Evolutionary conservation across 2,329 filamentous ascomycete genomes (phyloP), one percentile per base, ranked within the genome.

Genomic region (Penicillium sumatraense): DNA sequence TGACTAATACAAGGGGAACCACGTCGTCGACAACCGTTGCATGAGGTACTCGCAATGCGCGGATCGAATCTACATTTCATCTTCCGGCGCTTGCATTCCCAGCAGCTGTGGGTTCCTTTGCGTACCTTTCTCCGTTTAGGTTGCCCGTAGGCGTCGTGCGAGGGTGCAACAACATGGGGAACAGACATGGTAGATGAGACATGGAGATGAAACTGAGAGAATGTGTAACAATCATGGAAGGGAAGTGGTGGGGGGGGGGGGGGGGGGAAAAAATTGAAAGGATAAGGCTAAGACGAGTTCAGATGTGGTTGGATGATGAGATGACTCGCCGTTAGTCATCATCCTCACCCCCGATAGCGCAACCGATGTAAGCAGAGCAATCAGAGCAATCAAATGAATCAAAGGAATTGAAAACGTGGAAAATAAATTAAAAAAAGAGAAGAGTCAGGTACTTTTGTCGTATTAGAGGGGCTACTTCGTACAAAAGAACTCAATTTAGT

Each of bases 1-100:
- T 85, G 82, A 56, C 79, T 75, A 26, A 82, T 62, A 52, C 82
- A 83, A 26, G 35, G 51, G 2, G 47, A 55, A 2, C 57, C 59
- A 3, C 64, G 62, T 3, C 54, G 57, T 23, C 51, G 48, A 27
- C 62, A 66, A 3, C 51, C 49, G n/a, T 48, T 47, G 20, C 64
- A 66, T 1, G 58, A 48, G 4, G 47, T 18, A 9, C 51, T 53
- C 10, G 27, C 27, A 49, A 41, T 24, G 26, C 10, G 21, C 20
- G 51, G 41, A 51, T 46, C 46, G 29, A 51, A 48, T 20, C 35
- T 49, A 58, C 51, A 51, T 52, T 52, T 58, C 55, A 56, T 56
- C 51, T 58, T 58, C 24, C 51, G 51, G 21, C 38, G 33, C 26
- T 54, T 65, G 47, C 62, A 66, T 49, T 66, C 62, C 63, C 63